Base-by-base conservation (phyloP, 371 early-diverging fungal genomes). In the Syncephalastrum racemosum region DNA sequence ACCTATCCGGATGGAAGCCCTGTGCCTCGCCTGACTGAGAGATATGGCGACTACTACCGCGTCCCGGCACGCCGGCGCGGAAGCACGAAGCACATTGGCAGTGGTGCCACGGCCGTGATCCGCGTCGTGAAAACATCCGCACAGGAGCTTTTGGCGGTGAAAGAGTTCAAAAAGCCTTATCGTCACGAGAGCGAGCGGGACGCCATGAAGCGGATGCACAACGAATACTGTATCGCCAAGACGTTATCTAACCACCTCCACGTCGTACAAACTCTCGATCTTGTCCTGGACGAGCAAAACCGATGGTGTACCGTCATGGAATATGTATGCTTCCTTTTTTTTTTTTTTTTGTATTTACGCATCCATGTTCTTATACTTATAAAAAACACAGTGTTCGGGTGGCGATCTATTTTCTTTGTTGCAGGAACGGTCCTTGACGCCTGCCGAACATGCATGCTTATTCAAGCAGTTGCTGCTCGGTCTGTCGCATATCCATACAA, bases 401-500 rank as follows among this genome's bases (percentile, higher is more conserved):
- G 87, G 86, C 7, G 85, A 85, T 67, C 57, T 82, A 47, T 82
- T 82, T 52, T 64, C 65, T 31, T 46, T 85, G 22, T 67, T 84
- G 46, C 73, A 56, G 50, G 77, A 56, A 62, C 77, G 51, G 53
- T 74, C 68, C 14, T 58, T 56, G 13, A 56, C 82, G 44, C 58
- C 76, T 13, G 61, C 64, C 22, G 85, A 82, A 51, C 61, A 70
- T 16, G 69, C 66, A 44, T 83, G 85, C 54, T 72, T 79, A n/a
- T 87, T 85, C 50, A 69, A 96, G 69, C 98, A 99, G 66, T 79
- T 99, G 53, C 88, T 96, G 72, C 82, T 95, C 46, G 94, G 97
- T 52, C 81, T 99, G 46, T 92, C 93, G 53, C 96, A 98, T 65
- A 90, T 96, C 63, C 99, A 99, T 76, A 77, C 90, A 14, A 78